These are phyloP conservation scores for Aspergillus clavatus DNA, from an alignment of 2,329 filamentous ascomycete species.

Conservation along the genomic window DNA sequence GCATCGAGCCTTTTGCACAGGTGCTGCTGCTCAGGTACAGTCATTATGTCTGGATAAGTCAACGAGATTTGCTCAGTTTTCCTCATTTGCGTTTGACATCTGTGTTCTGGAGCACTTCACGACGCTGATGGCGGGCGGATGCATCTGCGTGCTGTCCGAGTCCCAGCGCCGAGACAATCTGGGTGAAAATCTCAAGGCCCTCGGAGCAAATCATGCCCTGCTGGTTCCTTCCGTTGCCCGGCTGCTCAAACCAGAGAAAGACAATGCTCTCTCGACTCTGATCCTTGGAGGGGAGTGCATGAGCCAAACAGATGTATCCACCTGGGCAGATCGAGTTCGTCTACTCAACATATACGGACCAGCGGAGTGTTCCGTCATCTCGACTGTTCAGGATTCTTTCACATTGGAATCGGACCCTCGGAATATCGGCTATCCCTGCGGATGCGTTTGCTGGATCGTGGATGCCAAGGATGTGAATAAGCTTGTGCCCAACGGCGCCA, in stretches of 20 bases:
- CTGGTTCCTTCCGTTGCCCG: not conserved
- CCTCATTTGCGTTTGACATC: constrained; percentile 48
- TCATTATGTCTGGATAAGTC: not conserved
- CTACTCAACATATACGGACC: not conserved
- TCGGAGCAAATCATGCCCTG: not conserved
- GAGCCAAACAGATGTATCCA: not conserved
- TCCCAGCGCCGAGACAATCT: not conserved
- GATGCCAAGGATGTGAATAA: not conserved
- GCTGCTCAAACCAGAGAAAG: not conserved
- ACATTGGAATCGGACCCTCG: not conserved
- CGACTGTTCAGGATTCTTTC: not conserved
- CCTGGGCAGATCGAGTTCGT: not conserved
- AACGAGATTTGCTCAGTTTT: constrained; percentile 34
- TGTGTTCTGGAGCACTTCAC: constrained; percentile 48
- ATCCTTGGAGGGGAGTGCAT: not conserved
- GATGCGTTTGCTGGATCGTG: not conserved
- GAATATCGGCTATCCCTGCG: not conserved
- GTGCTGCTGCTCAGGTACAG: not conserved
- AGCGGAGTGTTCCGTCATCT: not conserved
- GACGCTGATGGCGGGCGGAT: constrained; percentile 50
- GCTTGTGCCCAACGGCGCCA: not conserved
- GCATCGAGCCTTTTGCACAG: not conserved
- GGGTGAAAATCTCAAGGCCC: not conserved
- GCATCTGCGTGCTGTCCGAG: constrained; percentile 50
- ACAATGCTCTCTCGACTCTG: not conserved